Evolutionary conservation across 1,284 basidiomycete species (phyloP).

Genomic region (Meripilus lineatus): DNA sequence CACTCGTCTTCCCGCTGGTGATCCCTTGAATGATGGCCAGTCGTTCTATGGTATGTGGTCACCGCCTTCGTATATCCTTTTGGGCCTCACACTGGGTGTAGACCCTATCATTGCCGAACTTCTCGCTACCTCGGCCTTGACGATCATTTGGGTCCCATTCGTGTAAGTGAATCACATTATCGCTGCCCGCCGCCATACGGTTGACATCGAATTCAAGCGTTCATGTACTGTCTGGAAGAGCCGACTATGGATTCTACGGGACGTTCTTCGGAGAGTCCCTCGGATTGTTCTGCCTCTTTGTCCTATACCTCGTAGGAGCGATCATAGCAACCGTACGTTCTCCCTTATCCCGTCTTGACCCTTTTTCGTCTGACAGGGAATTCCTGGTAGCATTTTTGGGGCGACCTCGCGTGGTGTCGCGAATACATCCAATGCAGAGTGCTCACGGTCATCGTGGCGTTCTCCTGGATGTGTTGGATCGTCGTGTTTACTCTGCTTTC

Average conservation of each 20-base stretch:
- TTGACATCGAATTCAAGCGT: slow-evolving; percentile 13
- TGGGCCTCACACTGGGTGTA: slow-evolving; percentile 22
- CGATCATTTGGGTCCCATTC: slow-evolving; percentile 56
- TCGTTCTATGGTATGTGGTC: slow-evolving; percentile 62
- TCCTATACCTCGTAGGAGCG: slow-evolving; percentile 69
- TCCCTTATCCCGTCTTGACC: neutral
- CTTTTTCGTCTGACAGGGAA: slow-evolving; percentile 19
- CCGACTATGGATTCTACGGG: slow-evolving; percentile 50
- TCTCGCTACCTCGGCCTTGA: slow-evolving; percentile 55
- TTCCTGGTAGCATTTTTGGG: slow-evolving; percentile 38
- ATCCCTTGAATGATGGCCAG: slow-evolving; percentile 56
- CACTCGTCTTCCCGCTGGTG: slow-evolving; percentile 46
- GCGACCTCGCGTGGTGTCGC: slow-evolving; percentile 55
- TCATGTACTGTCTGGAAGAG: slow-evolving; percentile 47
- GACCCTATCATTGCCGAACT: slow-evolving; percentile 69
- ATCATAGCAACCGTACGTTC: slow-evolving; percentile 54
- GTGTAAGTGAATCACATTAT: slow-evolving; percentile 40
- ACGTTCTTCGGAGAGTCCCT: slow-evolving; percentile 59
- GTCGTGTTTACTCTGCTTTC: slow-evolving; percentile 48
- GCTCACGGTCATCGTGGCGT: slow-evolving; percentile 63
- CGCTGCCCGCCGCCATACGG: slow-evolving; percentile 7
- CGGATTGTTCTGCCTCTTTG: slow-evolving; percentile 55
- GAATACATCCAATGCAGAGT: slow-evolving; percentile 53
- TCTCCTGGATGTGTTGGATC: slow-evolving; percentile 68
- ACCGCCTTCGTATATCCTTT: no score